Conservation (phyloP, 2,329 filamentous ascomycete genomes). For the Fusarium sp. region DNA sequence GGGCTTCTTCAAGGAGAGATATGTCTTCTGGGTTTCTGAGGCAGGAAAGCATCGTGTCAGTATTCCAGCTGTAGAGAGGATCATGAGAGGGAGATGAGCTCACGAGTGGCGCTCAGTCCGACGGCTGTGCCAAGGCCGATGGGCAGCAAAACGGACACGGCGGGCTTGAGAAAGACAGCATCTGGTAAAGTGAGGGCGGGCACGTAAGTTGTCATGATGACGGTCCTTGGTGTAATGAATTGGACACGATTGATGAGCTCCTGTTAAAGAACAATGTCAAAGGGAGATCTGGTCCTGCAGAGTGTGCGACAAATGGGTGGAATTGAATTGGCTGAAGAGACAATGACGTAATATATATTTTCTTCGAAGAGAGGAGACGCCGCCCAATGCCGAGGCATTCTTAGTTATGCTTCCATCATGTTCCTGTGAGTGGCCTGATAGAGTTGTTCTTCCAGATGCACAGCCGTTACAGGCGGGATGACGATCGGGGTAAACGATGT, state of each 20-base stretch:
- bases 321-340: conserved; percentile 2
- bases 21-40: conserved; percentile 66
- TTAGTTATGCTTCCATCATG: neutral
- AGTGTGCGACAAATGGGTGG: neutral
- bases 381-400: conserved; percentile 8
- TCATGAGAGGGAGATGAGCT: conserved; percentile 41
- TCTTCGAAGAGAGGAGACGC: neutral
- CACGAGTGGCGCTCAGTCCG: conserved; percentile 73
- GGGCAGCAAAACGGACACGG: conserved; percentile 77
- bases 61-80: neutral
- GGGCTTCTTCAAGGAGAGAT: conserved; percentile 72
- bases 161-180: conserved; percentile 73
- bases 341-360: conserved; percentile 41
- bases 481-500: conserved; percentile 19
- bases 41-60: conserved; percentile 33
- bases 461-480: conserved; percentile 4
- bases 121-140: conserved; percentile 75
- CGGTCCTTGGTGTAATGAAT: neutral
- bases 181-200: conserved; percentile 78
- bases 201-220: conserved; percentile 78
- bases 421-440: conserved; percentile 32
- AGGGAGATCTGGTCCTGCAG: neutral
- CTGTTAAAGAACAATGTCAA: neutral
- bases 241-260: neutral
- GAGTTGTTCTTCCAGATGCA: conserved; percentile 17